These are phyloP conservation scores for Aspergillus uvarum DNA, from an alignment of 2,329 filamentous ascomycete genomes.

Conservation along the genomic window DNA sequence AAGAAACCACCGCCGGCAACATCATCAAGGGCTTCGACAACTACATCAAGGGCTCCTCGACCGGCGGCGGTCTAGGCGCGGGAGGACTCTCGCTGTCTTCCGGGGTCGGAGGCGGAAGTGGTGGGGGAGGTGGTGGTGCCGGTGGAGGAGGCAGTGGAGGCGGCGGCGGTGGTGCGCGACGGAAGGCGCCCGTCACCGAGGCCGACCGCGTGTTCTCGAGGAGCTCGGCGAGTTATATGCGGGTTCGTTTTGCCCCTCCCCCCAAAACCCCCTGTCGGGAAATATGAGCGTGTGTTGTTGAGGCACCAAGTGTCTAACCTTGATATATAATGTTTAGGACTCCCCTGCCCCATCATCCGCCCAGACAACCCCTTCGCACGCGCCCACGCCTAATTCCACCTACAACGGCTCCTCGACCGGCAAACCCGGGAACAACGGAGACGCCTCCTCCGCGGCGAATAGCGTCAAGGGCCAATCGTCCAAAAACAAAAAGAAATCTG, in stretches of 20 bases:
- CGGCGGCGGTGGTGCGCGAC: slow-evolving; percentile 30
- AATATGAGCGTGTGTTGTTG: background rate
- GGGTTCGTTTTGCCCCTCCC: slow-evolving; percentile 28
- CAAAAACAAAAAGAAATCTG: slow-evolving; percentile 45
- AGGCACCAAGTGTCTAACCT: background rate
- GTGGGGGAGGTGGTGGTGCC: slow-evolving; percentile 14
- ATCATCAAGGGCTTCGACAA: slow-evolving; percentile 98
- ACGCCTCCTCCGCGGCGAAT: slow-evolving; percentile 23
- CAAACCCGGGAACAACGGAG: slow-evolving; percentile 28
- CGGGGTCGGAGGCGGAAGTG: slow-evolving; percentile 18
- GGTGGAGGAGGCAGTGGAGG: slow-evolving; percentile 20
- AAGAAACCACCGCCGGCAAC: slow-evolving; percentile 84
- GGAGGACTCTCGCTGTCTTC: slow-evolving; percentile 34
- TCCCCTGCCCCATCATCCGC: slow-evolving; percentile 46
- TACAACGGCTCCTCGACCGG: slow-evolving; percentile 31
- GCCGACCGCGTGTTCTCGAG: slow-evolving; percentile 49
- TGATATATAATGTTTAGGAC: slow-evolving; percentile 37
- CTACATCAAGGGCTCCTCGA: slow-evolving; percentile 84
- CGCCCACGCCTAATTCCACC: slow-evolving; percentile 46
- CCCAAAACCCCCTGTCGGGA: too few species aligned
- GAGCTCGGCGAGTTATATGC: slow-evolving; percentile 51
- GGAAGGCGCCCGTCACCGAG: slow-evolving; percentile 48
- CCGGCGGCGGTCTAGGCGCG: slow-evolving; percentile 42
- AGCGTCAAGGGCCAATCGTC: slow-evolving; percentile 37
- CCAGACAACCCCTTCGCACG: slow-evolving; percentile 49